Base-by-base conservation (phyloP, 495 filamentous ascomycete genomes). In the Oleoguttula mirabilis region DNA sequence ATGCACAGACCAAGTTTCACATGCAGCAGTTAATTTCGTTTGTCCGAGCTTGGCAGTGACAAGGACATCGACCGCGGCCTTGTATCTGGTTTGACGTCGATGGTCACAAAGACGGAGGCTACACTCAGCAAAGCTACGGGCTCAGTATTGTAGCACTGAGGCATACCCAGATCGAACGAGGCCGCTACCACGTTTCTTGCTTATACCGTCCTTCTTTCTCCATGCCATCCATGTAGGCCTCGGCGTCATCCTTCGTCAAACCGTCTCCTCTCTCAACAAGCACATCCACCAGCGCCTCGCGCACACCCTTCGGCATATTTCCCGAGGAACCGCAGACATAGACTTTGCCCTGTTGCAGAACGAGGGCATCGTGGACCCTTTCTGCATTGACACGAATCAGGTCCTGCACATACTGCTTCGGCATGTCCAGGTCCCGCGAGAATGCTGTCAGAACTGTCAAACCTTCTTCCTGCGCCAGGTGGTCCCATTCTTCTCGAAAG, bases 391-490 rank as follows among this genome's bases (percentile, higher is more conserved):
- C 61, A 0, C 77, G 71, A 33, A 99, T 73, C 3, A 79, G 63
- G 59, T 94, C 76, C 55, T 99, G 90, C 8, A 99, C 88, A 54
- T 99, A 99, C 21, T 81, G 58, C 61, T 94, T 94, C 45, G 76
- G 66, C 19, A 49, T 47, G 55, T 60, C 58, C 58, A 82, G 75
- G 49, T 84, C 77, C 2, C 90, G 66, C 1, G 90, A 96, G 53
- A 94, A 96, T 0, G 88, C 88, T 2, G 84, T 76, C 42, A 76
- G 62, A 10, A 93, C 73, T 16, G 70, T 59, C 6, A 82, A 36
- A 0, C 61, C 55, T 16, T 66, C 58, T 2, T 39, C n/a, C 10
- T 44, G 21, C 2, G 47, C 45, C 12, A 77, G 44, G 1, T 25
- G 7, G 0, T 52, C 28, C 88, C 86, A 95, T 44, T 95, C 92